Percentiles rank a stretch among this genome's conserved stretches.
phyloP scores from a whole-genome alignment of 768 basidiomycete species.

The Termitomyces sp. region DNA sequence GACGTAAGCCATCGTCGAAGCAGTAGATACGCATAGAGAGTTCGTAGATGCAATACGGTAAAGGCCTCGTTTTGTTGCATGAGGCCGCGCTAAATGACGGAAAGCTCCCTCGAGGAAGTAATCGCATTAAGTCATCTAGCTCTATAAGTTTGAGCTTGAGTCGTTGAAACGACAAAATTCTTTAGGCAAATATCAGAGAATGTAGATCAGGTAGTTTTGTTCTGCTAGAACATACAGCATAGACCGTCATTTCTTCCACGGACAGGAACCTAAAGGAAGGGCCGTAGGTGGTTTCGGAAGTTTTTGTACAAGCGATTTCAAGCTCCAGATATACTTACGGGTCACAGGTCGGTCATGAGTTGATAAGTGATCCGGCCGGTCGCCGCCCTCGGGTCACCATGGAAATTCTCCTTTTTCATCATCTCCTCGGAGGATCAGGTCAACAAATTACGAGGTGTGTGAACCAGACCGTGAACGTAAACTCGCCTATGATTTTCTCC shows the following conservation, averaged over 20 bases:
- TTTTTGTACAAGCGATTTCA: neutral
- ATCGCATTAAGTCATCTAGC: neutral
- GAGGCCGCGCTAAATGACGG: neutral
- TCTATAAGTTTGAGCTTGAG: neutral
- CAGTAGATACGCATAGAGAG: neutral
- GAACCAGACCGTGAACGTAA: neutral
- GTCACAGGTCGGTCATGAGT: neutral
- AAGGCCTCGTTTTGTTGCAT: slow-evolving; percentile 3
- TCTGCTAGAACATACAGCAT: neutral
- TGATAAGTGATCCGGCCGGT: neutral
- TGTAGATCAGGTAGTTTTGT: neutral
- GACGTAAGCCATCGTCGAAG: slow-evolving; percentile 4
- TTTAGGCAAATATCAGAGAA: neutral
- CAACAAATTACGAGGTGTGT: neutral
- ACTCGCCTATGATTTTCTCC: neutral
- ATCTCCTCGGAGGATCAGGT: neutral
- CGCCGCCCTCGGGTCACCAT: slow-evolving; percentile 1
- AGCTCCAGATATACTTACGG: too few species aligned
- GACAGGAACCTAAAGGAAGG: too few species aligned
- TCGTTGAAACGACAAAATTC: neutral
- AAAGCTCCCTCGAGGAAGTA: neutral
- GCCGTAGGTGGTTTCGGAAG: neutral
- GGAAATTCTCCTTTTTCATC: neutral
- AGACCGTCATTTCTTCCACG: neutral
- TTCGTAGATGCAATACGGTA: neutral